A percentile compares a stretch with the other conserved stretches of the same genome.
Conservation (phyloP, 148 eudicot species). For the Euryodendron excelsum region DNA sequence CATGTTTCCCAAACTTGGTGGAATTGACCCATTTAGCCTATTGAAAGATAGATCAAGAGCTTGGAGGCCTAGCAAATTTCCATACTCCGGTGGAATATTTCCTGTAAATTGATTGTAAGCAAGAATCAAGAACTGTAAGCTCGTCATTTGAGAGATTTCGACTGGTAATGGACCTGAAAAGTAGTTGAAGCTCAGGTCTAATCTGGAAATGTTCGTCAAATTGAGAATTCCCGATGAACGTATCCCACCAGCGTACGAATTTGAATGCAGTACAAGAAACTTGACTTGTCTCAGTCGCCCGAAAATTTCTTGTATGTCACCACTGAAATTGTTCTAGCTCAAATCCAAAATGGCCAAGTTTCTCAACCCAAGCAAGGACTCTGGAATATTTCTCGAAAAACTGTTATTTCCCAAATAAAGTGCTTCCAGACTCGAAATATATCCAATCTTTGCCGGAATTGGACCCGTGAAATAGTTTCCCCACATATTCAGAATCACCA, state of each 20-base stretch:
- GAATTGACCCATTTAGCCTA: constrained; percentile 57
- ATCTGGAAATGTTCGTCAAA: constrained; percentile 44
- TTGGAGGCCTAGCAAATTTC: constrained; percentile 50
- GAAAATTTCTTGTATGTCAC: constrained; percentile 56
- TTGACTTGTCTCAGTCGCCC: constrained; percentile 60
- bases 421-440: constrained; percentile 33
- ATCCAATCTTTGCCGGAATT: constrained; percentile 59
- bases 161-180: constrained; percentile 70
- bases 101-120: constrained; percentile 68
- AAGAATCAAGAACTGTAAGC: constrained; percentile 57
- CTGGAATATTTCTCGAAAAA: constrained; percentile 58
- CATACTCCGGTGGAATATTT: constrained; percentile 68
- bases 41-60: constrained; percentile 84
- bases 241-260: constrained; percentile 56
- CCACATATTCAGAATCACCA: constrained; percentile 45
- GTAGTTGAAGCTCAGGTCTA: constrained; percentile 72
- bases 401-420: constrained; percentile 61
- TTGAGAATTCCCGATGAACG: constrained; percentile 59
- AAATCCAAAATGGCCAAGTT: constrained; percentile 61
- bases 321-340: constrained; percentile 58
- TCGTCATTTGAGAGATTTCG: constrained; percentile 44
- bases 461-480: constrained; percentile 52
- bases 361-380: constrained; percentile 43
- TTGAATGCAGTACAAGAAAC: constrained; percentile 54
- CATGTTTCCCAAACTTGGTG: constrained; percentile 60